Evolutionary conservation across 805 yeast genomes (phyloP).

Genomic region (Huiozyma sinensis): DNA sequence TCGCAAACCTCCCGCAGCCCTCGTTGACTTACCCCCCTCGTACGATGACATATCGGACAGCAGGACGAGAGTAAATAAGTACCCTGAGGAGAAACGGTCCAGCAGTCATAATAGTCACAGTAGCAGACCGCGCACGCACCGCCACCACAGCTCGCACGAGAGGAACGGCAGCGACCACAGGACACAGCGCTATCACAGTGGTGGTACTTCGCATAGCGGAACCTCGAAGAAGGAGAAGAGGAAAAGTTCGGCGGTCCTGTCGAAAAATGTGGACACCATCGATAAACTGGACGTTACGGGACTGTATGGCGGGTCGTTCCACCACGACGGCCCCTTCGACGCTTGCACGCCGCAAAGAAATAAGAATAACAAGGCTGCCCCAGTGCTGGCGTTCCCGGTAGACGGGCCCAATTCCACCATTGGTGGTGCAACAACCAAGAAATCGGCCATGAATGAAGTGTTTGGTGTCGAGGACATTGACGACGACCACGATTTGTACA

Average conservation of each 20-base stretch:
- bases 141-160: slow-evolving; percentile 5
- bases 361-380: slow-evolving; percentile 64
- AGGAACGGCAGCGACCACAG: slow-evolving; percentile 1
- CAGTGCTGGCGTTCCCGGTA: slow-evolving; percentile 89
- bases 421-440: slow-evolving; percentile 51
- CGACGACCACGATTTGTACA: slow-evolving; percentile 32
- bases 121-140: background rate
- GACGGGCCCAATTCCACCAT: slow-evolving; percentile 70
- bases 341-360: slow-evolving; percentile 97
- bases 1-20: background rate
- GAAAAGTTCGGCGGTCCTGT: slow-evolving; percentile 33
- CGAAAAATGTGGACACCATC: slow-evolving; percentile 81
- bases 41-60: slow-evolving; percentile 31
- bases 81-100: slow-evolving; percentile 9
- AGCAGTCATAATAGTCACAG: slow-evolving; percentile 7
- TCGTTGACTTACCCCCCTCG: slow-evolving; percentile 10
- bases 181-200: background rate
- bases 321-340: slow-evolving; percentile 98
- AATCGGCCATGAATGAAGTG: slow-evolving; percentile 59
- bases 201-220: background rate
- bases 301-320: slow-evolving; percentile 87
- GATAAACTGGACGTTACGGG: slow-evolving; percentile 96
- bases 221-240: slow-evolving; percentile 22
- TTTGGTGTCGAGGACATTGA: slow-evolving; percentile 52
- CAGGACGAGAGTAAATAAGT: slow-evolving; percentile 3